Evolutionary conservation across 164 flowering plant species (phyloP).

Genomic region (Liriodendron chinense): DNA sequence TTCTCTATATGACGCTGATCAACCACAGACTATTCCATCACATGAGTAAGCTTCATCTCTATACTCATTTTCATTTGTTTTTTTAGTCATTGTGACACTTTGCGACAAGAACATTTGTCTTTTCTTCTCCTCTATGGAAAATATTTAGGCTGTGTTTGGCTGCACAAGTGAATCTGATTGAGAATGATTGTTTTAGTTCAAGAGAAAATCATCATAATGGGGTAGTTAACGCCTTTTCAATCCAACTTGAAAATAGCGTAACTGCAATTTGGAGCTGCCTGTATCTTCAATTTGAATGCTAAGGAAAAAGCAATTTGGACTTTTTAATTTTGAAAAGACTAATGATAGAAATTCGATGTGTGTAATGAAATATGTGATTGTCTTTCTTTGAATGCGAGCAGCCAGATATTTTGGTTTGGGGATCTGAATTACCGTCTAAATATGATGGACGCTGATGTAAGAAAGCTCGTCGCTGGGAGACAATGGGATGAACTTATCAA

Average conservation of each 20-base stretch:
- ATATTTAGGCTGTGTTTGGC: no score
- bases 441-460: conserved; percentile 66
- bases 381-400: conserved; percentile 30
- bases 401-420: conserved; percentile 97
- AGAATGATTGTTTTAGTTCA: no score
- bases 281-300: neutral
- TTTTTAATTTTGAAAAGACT: neutral
- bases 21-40: conserved; percentile 77
- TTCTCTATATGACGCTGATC: conserved; percentile 52
- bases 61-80: neutral
- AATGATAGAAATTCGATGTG: neutral
- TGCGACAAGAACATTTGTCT: no score
- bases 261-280: neutral
- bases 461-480: conserved; percentile 66
- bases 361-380: neutral
- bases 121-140: no score
- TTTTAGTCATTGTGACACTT: no score
- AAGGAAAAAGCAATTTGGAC: neutral
- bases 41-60: conserved; percentile 69
- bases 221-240: no score
- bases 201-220: neutral
- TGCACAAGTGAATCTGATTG: neutral
- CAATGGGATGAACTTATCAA: conserved; percentile 76
- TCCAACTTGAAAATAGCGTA: neutral
- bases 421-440: conserved; percentile 94